Base-by-base conservation (phyloP, 441 rosid species). In the Populus hybrid region DNA sequence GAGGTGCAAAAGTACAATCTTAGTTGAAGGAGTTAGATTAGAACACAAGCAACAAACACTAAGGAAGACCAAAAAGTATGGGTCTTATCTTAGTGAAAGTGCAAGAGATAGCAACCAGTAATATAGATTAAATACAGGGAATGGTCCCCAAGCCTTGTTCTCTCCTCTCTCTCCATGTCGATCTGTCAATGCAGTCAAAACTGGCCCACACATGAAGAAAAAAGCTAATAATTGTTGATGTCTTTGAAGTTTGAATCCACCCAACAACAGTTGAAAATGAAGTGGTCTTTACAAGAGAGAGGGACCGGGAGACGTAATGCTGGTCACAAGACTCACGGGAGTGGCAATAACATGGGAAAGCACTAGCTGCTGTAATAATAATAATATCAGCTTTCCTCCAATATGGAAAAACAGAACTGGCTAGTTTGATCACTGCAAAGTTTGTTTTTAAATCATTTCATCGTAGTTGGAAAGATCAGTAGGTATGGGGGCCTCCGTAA, bases 171-270 rank as follows among this genome's bases (percentile, higher is more conserved):
- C 8, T 11, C 16, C 28, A 26, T 30, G 1, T 26, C 28, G 28
- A 77, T 73, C 73, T 83, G 72, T 66, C 78, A 74, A 36, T 69
- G 20, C 82, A 82, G 86, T 85, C 88, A 85, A 82, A 65, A 82
- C 83, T 83, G 85, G 76, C 85, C 88, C 24, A 24, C 84, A 77
- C 78, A 74, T 26, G 28, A 18, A 63, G 24, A 23, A n/a, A 69
- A 42, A 54, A 54, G n/a, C 7, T 14, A 50, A 73, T 42, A 67
- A 78, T 76, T 69, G 78, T 42, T 73, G 6, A 66, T 30, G 32
- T 74, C 73, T 76, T 79, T 77, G 73, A 84, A 81, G 81, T 82
- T 86, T 83, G 88, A 87, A 87, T 85, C 63, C 73, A 65, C 73
- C 72, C 80, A n/a, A 67, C 77, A 63, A 76, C 2, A n/a, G 75